These are phyloP conservation scores for Brettanomyces custersianus DNA, from an alignment of 805 yeast species.

Conservation along the genomic window DNA sequence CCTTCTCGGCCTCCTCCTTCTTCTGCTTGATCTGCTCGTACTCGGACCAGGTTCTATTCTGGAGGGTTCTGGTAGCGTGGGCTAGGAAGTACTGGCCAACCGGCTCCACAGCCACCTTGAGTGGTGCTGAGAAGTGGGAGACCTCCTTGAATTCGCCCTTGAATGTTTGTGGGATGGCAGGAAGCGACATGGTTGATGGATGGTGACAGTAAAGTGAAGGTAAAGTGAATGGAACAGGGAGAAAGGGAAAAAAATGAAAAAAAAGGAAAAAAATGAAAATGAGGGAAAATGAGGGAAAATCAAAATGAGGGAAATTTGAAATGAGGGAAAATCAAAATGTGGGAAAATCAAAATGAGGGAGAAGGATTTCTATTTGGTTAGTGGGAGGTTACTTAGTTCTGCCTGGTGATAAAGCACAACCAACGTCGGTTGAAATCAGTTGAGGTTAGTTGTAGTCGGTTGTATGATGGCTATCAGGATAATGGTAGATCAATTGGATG, in stretches of 20 bases:
- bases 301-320: background rate
- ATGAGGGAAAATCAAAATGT: background rate
- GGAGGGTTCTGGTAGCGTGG: slow-evolving; percentile 89
- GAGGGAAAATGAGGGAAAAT: background rate
- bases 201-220: background rate
- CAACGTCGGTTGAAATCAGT: too few relatives aligned
- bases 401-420: too few relatives aligned
- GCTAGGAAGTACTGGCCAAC: slow-evolving; percentile 94
- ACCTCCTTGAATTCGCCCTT: slow-evolving; percentile 38
- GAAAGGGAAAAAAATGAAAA: background rate
- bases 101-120: slow-evolving; percentile 85
- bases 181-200: slow-evolving; percentile 28
- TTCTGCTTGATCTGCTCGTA: slow-evolving; percentile 91
- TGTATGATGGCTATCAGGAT: too few relatives aligned
- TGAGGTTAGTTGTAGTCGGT: too few relatives aligned
- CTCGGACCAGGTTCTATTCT: slow-evolving; percentile 99
- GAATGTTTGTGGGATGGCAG: slow-evolving; percentile 47
- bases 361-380: too few relatives aligned
- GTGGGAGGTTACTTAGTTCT: too few relatives aligned
- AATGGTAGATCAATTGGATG: too few relatives aligned
- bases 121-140: slow-evolving; percentile 46
- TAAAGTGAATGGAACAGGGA: background rate
- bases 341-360: too few relatives aligned
- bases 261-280: background rate
- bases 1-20: slow-evolving; percentile 66